These are phyloP conservation scores for Lachancea sp. DNA, from an alignment of 805 yeast species.

Conservation along the genomic window DNA sequence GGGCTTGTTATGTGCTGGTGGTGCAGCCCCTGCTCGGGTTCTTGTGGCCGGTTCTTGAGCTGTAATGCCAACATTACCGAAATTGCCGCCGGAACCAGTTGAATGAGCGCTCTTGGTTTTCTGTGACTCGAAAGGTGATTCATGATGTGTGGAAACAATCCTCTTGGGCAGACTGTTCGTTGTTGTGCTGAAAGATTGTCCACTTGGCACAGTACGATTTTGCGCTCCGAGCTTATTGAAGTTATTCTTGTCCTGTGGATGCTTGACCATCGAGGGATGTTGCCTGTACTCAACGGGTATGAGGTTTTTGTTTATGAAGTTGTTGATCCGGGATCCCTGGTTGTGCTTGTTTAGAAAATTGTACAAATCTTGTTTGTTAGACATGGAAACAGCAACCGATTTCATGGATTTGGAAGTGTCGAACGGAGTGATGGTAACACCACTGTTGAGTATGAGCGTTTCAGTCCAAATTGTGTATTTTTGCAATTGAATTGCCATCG, in stretches of 20 bases:
- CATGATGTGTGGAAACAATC: conserved; percentile 31
- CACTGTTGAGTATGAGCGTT: conserved; percentile 74
- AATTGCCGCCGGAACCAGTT: background rate
- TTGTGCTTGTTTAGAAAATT: conserved; percentile 51
- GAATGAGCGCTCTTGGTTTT: conserved; percentile 5
- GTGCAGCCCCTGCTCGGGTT: conserved; percentile 6
- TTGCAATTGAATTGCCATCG: conserved; percentile 79
- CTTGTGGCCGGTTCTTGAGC: background rate
- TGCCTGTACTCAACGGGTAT: conserved; percentile 65
- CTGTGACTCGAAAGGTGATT: conserved; percentile 27
- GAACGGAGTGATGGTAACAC: conserved; percentile 75
- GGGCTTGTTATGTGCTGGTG: conserved; percentile 10
- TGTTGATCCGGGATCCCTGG: conserved; percentile 30
- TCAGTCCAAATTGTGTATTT: conserved; percentile 86
- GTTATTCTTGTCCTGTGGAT: conserved; percentile 16
- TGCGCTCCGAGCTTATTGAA: conserved; percentile 16
- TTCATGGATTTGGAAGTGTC: conserved; percentile 61
- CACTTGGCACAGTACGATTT: conserved; percentile 20
- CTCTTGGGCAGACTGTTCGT: conserved; percentile 30
- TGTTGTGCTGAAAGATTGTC: conserved; percentile 25
- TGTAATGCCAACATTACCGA: background rate
- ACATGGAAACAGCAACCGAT: conserved; percentile 65
- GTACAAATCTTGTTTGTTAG: conserved; percentile 78
- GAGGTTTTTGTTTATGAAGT: conserved; percentile 38
- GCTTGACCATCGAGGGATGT: conserved; percentile 54